These are phyloP conservation scores for Saccharomyces hybrid DNA, from an alignment of 1,139 yeast genomes.

Conservation along the genomic window DNA sequence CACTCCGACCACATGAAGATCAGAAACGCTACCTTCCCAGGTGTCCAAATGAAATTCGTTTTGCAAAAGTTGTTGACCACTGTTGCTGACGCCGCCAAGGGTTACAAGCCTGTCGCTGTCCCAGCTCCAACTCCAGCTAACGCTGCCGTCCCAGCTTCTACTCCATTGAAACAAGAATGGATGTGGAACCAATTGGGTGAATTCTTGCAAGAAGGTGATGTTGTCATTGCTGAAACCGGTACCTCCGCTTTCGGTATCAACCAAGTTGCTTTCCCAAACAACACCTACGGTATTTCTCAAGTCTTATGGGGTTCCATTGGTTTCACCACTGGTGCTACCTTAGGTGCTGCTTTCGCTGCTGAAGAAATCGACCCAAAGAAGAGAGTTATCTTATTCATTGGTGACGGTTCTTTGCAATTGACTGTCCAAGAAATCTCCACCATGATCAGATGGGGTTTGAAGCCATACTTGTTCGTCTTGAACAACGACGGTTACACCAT, in stretches of 20 bases:
- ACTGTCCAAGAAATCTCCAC: constrained; percentile 85
- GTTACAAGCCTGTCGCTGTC: constrained; percentile 42
- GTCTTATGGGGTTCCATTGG: constrained; percentile 91
- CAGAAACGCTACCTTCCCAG: constrained; percentile 67
- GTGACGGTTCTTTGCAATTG: constrained; percentile 86
- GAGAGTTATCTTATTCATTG: constrained; percentile 75
- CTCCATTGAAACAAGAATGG: no score
- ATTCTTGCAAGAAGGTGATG: no score
- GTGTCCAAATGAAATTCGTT: constrained; percentile 69
- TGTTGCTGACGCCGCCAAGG: constrained; percentile 35
- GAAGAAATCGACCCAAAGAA: constrained; percentile 60
- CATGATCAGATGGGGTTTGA: constrained; percentile 70
- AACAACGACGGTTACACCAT: constrained; percentile 88
- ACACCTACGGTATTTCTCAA: constrained; percentile 73
- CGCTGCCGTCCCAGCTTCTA: no score
- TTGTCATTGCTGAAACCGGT: no score
- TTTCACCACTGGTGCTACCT: constrained; percentile 74
- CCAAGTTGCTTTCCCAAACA: constrained; percentile 23
- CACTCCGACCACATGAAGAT: constrained; percentile 83
- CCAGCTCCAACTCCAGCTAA: constrained; percentile 33
- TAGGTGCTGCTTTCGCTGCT: constrained; percentile 83
- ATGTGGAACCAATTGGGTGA: no score
- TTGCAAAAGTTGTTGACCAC: constrained; percentile 42
- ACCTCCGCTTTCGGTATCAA: no score
- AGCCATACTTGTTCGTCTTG: constrained; percentile 74